Percentiles rank a stretch among this genome's conserved stretches.
Conservation (phyloP, 2,329 filamentous ascomycete genomes). For the Nemania diffusa region DNA sequence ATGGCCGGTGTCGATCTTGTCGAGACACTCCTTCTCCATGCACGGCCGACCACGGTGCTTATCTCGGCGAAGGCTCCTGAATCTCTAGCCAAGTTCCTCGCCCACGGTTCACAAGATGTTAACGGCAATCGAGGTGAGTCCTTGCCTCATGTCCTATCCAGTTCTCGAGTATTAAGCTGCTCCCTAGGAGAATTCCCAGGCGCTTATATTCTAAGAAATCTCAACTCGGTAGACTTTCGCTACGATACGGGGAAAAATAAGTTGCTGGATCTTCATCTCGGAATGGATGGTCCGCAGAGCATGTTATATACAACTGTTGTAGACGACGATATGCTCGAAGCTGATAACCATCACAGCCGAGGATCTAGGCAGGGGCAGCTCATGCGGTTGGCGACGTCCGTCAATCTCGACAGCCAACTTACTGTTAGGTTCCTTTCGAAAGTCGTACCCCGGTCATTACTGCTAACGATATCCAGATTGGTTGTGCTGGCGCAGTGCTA, state of each 20-base stretch:
- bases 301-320: conserved; percentile 72
- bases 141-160: neutral
- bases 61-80: conserved; percentile 61
- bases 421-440: conserved; percentile 61
- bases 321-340: conserved; percentile 51
- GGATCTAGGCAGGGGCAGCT: conserved; percentile 70
- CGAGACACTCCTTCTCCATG: conserved; percentile 67
- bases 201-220: conserved; percentile 68
- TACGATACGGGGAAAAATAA: conserved; percentile 74
- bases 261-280: conserved; percentile 68
- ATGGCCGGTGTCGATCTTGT: conserved; percentile 74
- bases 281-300: conserved; percentile 58
- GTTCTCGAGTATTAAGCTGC: conserved; percentile 28
- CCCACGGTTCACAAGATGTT: conserved; percentile 49
- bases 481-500: conserved; percentile 89
- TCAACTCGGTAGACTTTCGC: conserved; percentile 78
- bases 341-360: conserved; percentile 51
- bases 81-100: conserved; percentile 52
- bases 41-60: conserved; percentile 66
- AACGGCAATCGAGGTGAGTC: conserved; percentile 45
- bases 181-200: conserved; percentile 52
- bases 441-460: neutral
- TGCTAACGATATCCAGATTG: conserved; percentile 61
- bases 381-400: conserved; percentile 73
- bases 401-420: conserved; percentile 78